Evolutionary conservation across 441 rosid species (phyloP).

Genomic region (Adansonia grandidieri): DNA sequence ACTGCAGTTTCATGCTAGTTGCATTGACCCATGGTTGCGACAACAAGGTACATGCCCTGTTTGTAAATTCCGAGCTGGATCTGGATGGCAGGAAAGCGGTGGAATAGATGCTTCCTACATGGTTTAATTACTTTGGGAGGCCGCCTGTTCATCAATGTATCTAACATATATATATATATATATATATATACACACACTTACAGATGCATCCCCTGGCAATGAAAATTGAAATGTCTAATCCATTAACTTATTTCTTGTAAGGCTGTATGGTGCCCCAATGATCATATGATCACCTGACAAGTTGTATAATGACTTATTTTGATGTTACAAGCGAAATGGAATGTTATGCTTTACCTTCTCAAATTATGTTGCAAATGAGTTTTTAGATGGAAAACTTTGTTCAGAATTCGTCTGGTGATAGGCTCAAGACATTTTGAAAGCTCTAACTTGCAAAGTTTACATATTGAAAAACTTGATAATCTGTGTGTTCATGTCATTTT

Average conservation of each 20-base stretch:
- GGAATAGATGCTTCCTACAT: slow-evolving; percentile 58
- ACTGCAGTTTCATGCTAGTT: slow-evolving; percentile 80
- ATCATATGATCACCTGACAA: slow-evolving; percentile 17
- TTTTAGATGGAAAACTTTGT: not conserved
- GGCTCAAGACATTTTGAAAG: not conserved
- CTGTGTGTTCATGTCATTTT: no score
- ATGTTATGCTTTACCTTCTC: not conserved
- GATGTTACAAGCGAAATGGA: not conserved
- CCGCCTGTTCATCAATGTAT: slow-evolving; percentile 21
- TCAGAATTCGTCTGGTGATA: not conserved
- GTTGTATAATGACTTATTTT: not conserved
- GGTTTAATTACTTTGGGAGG: slow-evolving; percentile 42
- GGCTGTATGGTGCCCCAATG: not conserved
- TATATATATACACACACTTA: no score
- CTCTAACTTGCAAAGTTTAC: not conserved
- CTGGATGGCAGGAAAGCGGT: slow-evolving; percentile 64
- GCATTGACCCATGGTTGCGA: slow-evolving; percentile 88
- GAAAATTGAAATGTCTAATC: no score
- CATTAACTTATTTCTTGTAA: not conserved
- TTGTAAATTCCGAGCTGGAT: slow-evolving; percentile 77
- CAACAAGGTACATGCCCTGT: slow-evolving; percentile 96
- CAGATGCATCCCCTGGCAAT: no score
- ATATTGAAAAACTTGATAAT: not conserved
- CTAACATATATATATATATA: not conserved
- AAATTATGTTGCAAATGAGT: not conserved